These are phyloP conservation scores for Ascochyta rabiei DNA, from an alignment of 2,329 filamentous ascomycete species.

Conservation along the genomic window DNA sequence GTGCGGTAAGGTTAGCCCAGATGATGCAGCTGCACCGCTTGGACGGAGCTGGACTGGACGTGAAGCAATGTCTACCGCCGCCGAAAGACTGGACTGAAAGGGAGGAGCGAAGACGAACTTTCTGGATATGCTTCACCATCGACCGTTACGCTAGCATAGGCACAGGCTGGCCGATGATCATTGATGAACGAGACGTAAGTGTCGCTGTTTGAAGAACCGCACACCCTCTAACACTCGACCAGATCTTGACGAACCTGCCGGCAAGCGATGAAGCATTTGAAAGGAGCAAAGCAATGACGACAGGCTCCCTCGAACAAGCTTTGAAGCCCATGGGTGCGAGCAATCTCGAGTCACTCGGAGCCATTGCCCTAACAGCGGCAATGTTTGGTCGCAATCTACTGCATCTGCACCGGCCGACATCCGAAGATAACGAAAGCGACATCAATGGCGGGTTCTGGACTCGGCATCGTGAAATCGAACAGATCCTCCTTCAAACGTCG, in stretches of 20 bases:
- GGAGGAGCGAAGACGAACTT: slow-evolving; percentile 88
- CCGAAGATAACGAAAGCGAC: slow-evolving; percentile 82
- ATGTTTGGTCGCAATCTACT: slow-evolving; percentile 90
- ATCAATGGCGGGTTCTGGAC: slow-evolving; percentile 96
- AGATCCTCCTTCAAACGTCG: slow-evolving; percentile 85
- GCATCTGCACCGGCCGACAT: slow-evolving; percentile 85
- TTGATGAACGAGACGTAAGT: slow-evolving; percentile 83
- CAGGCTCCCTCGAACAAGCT: slow-evolving; percentile 71
- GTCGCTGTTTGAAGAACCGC: background rate
- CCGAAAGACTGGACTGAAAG: slow-evolving; percentile 92
- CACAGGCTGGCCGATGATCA: slow-evolving; percentile 94
- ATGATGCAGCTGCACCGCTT: slow-evolving; percentile 94
- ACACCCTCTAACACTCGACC: slow-evolving; percentile 13
- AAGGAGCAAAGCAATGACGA: slow-evolving; percentile 75
- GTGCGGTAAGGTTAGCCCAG: slow-evolving; percentile 78
- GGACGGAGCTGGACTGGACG: slow-evolving; percentile 81
- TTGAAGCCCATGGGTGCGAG: slow-evolving; percentile 74
- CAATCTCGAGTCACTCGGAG: slow-evolving; percentile 77
- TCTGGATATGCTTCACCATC: slow-evolving; percentile 91
- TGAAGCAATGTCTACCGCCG: slow-evolving; percentile 87
- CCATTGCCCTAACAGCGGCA: slow-evolving; percentile 82
- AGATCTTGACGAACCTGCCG: slow-evolving; percentile 84
- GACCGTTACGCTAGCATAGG: slow-evolving; percentile 95
- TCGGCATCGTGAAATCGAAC: slow-evolving; percentile 86
- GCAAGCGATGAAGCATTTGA: slow-evolving; percentile 84